Evolutionary conservation across 2,329 filamentous ascomycete species (phyloP).

Genomic region (Cercospora zeina): DNA sequence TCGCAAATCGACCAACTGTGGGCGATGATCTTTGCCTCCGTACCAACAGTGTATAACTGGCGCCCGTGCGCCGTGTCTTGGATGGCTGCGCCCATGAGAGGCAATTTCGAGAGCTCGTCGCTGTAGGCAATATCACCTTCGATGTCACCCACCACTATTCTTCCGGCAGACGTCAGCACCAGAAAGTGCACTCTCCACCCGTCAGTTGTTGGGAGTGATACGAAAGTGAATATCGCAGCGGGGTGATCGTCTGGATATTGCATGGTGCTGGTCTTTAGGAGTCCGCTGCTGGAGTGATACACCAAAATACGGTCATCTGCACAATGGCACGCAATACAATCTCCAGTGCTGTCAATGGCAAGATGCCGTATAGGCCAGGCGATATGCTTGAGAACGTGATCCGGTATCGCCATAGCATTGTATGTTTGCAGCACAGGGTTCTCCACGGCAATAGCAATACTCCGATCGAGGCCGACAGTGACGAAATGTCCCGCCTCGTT

Average conservation of each 20-base stretch:
- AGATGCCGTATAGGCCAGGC: constrained; percentile 53
- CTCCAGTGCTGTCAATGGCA: constrained; percentile 64
- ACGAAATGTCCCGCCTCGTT: constrained; percentile 65
- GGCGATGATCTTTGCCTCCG: constrained; percentile 29
- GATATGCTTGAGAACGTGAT: constrained; percentile 29
- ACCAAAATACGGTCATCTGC: constrained; percentile 58
- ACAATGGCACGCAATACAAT: constrained; percentile 67
- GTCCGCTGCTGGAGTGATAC: constrained; percentile 62
- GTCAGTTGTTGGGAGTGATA: constrained; percentile 41
- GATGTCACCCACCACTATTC: constrained; percentile 59
- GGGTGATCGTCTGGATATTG: constrained; percentile 60
- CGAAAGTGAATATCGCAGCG: constrained; percentile 66
- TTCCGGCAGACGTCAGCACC: constrained; percentile 64
- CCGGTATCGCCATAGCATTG: constrained; percentile 25
- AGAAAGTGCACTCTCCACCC: constrained; percentile 51
- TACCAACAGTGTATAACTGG: constrained; percentile 31
- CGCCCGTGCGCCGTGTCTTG: constrained; percentile 26
- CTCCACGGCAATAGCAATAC: constrained; percentile 49
- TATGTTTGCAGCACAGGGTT: constrained; percentile 29
- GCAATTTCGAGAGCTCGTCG: constrained; percentile 27
- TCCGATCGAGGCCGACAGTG: constrained; percentile 69
- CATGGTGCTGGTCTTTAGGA: constrained; percentile 57
- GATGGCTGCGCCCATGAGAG: constrained; percentile 33
- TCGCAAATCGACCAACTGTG: constrained; percentile 23
- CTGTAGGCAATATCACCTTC: constrained; percentile 41